Conservation (phyloP, 2,329 filamentous ascomycete genomes). For the Penicillium sp. region DNA sequence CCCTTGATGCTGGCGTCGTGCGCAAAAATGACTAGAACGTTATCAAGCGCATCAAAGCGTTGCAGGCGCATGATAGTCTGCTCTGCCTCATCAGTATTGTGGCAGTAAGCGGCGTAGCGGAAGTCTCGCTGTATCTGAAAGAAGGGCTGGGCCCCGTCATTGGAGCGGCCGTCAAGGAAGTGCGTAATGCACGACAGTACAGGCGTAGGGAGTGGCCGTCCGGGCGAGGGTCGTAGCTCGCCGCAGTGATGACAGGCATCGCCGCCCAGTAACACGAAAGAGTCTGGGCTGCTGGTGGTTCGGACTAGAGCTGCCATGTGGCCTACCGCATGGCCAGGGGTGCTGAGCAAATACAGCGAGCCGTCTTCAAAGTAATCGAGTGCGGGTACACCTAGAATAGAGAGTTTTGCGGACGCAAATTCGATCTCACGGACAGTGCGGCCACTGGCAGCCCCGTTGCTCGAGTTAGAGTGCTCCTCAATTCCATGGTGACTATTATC, state of each 20-base stretch:
- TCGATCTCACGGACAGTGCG: constrained; percentile 19
- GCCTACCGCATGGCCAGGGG: constrained; percentile 47
- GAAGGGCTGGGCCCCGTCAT: constrained; percentile 9
- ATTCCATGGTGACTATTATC: constrained; percentile 18
- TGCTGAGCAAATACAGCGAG: constrained; percentile 43
- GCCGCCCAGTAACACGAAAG: constrained; percentile 55
- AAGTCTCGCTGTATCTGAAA: background rate
- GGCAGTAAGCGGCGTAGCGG: background rate
- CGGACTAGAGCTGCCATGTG: constrained; percentile 51
- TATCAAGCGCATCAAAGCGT: constrained; percentile 4
- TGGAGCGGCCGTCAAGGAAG: background rate
- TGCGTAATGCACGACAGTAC: background rate
- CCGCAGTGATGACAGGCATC: constrained; percentile 51
- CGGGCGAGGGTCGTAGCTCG: constrained; percentile 48
- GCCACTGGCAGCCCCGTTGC: background rate
- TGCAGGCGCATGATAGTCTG: background rate
- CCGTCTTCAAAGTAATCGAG: constrained; percentile 48
- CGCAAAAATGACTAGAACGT: constrained; percentile 34
- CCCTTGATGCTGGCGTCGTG: constrained; percentile 30
- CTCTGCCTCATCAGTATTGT: background rate
- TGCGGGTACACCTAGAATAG: constrained; percentile 31
- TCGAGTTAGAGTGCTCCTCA: constrained; percentile 31
- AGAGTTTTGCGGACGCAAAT: background rate
- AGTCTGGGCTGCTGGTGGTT: constrained; percentile 33
- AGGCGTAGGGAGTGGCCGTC: constrained; percentile 39